Base-by-base conservation (phyloP, 768 basidiomycete species). In the Artomyces pyxidatus region DNA sequence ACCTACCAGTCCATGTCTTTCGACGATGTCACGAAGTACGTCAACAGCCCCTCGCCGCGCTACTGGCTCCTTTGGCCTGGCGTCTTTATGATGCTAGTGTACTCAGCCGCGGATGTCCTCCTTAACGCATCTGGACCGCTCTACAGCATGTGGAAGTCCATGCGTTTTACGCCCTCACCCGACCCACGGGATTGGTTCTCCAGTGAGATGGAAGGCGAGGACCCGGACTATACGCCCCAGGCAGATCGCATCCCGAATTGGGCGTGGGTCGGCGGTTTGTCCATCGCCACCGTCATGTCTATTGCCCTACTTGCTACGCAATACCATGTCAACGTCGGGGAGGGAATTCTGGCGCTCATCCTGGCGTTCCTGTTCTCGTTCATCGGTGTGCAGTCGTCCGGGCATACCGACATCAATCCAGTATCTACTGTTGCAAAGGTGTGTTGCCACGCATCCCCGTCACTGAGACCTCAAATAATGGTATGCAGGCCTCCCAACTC, bases 31-130 rank as follows among this genome's bases (percentile, higher is more conserved):
- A 48, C 63, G 1, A 47, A 57, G 30, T 76, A 74, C 55, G 52
- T 71, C 49, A 62, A 65, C 21, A 53, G 54, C 0, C 77, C 78
- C 1, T 80, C 77, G 19, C 74, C 77, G 12, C 72, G 77, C 26
- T 79, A 80, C 62, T 80, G 79, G 80, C 66, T 81, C 42, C 62
- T 80, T 29, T 80, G 78, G 80, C 79, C 78, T 29, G 78, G 80
- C 61, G 74, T 80, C 50, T 59, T 80, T 41, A 68, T 80, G 63
- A 80, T 82, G 76, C 65, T 82, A 55, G 55, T 80, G 49, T 80
- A 77, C 62, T 76, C 77, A 40, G 77, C 79, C 59, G 68, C 73
- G 28, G 78, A 80, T 49, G 69, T 80, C 48, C 49, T 68, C 42
- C 57, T 77, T 53, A 71, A 63, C 54, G 54, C 72, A 38, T 52